These are phyloP conservation scores for Aspergillus egyptiacus DNA, from an alignment of 495 filamentous ascomycete species.

Conservation along the genomic window DNA sequence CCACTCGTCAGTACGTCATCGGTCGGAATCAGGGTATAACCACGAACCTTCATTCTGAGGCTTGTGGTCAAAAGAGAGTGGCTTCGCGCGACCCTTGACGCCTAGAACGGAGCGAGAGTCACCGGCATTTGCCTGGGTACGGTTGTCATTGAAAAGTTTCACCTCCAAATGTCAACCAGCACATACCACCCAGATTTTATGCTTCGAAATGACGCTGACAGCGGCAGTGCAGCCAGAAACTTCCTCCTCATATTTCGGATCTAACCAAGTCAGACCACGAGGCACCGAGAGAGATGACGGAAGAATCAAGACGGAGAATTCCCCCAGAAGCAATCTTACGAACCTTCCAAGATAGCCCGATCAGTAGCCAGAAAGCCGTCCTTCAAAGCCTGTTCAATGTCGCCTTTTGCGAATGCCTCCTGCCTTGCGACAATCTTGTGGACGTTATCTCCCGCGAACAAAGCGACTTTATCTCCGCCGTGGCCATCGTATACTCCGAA, in stretches of 20 bases:
- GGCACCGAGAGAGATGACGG: background rate
- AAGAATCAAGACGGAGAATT: background rate
- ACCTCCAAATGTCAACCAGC: background rate
- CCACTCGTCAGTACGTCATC: constrained; percentile 14
- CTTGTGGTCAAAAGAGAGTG: constrained; percentile 96
- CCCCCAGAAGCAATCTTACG: constrained; percentile 18
- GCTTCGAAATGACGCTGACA: constrained; percentile 76
- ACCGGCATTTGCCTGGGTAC: constrained; percentile 82
- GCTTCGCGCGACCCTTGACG: constrained; percentile 93
- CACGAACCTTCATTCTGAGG: constrained; percentile 88
- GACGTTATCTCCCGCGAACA: constrained; percentile 88
- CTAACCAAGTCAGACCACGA: constrained; percentile 42
- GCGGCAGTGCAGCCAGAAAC: constrained; percentile 97
- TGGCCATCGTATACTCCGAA: constrained; percentile 98
- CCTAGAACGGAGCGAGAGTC: constrained; percentile 92
- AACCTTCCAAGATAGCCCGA: constrained; percentile 90
- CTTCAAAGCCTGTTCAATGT: constrained; percentile 93
- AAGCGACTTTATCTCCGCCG: constrained; percentile 91
- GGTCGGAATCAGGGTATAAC: background rate
- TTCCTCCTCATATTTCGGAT: constrained; percentile 94
- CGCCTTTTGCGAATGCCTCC: constrained; percentile 80
- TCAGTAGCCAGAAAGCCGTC: constrained; percentile 97
- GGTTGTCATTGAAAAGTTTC: constrained; percentile 10
- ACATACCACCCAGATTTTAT: constrained; percentile 93
- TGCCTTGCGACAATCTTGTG: constrained; percentile 93